Conservation (phyloP, 2,329 filamentous ascomycete genomes). For the Aspergillus ruber region DNA sequence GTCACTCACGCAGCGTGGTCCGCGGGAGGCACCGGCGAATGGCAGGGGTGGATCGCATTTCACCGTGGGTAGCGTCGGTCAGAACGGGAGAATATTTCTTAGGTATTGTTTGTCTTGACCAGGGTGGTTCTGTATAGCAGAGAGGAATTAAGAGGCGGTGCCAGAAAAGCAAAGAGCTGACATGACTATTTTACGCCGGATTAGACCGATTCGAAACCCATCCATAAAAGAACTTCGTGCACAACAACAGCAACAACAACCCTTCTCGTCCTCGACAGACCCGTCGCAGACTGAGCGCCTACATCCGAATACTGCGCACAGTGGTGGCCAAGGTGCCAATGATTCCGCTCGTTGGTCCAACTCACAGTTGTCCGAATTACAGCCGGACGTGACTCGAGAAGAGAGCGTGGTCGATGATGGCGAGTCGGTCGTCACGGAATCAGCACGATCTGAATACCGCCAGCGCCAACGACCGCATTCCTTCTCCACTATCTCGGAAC, state of each 20-base stretch:
- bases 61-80: constrained; percentile 73
- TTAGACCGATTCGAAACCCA: constrained; percentile 31
- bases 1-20: constrained; percentile 45
- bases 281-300: constrained; percentile 55
- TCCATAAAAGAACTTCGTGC: constrained; percentile 24
- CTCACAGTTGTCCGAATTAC: constrained; percentile 36
- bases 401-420: constrained; percentile 15
- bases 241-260: constrained; percentile 12
- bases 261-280: constrained; percentile 45
- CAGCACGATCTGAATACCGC: constrained; percentile 15
- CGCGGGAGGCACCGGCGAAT: constrained; percentile 51
- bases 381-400: constrained; percentile 21
- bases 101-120: constrained; percentile 50
- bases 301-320: constrained; percentile 28
- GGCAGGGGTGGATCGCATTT: constrained; percentile 66
- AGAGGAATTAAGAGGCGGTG: neutral
- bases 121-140: neutral
- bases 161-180: constrained; percentile 5
- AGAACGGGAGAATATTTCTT: constrained; percentile 75
- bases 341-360: constrained; percentile 35
- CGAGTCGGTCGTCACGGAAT: constrained; percentile 16
- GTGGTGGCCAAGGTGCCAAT: constrained; percentile 19
- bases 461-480: constrained; percentile 60
- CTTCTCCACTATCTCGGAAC: constrained; percentile 69
- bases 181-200: neutral